Evolutionary conservation across 306 rosid species (phyloP), one percentile per base, ranked within the genome.

Genomic region (Parietaria judaica): DNA sequence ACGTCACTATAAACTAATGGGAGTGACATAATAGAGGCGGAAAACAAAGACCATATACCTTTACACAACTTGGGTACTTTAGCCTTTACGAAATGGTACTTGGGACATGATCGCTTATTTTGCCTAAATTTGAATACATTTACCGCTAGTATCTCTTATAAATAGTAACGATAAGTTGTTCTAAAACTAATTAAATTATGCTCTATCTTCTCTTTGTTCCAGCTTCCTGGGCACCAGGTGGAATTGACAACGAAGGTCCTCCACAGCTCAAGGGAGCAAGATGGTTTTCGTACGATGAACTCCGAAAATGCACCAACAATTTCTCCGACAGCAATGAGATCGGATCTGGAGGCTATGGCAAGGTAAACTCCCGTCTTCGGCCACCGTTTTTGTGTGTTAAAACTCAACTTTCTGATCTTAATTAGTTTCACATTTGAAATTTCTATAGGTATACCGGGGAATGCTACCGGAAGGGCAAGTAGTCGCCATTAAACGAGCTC

Each of bases 231-330:
- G 88, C 80, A 72, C 87, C 96, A 53, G 88, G 90, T 54, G 95
- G 94, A 45, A 79, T 86, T 14, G 96, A 92, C 66, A 92, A 94
- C 73, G 95, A 86, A 46, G 90, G 99, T 58, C 96, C 95, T 65
- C 96, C 99, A 16, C 99, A 92, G 55, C 83, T 92, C 56, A 92
- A 92, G 79, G 99, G 96, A 69, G 96, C 96, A 55, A 86, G 96
- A 77, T 88, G 95, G 97, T 92, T 92, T 70, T 88, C 99, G 14
- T 88, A 79, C 66, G 96, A 92, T 69, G 99, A 92, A 35, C 99
- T 92, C 47, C 86, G 81, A 68, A 88, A 73, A 69, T 75, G 84
- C 80, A 77, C 96, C 61, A 81, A 65, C 63, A 84, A 80, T 73
- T 86, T 92, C 81, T 80, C 90, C 4, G 79, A 51, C n/a, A 76